These are phyloP conservation scores for Kwoniella sp. DNA, from an alignment of 768 basidiomycete species.

Conservation along the genomic window DNA sequence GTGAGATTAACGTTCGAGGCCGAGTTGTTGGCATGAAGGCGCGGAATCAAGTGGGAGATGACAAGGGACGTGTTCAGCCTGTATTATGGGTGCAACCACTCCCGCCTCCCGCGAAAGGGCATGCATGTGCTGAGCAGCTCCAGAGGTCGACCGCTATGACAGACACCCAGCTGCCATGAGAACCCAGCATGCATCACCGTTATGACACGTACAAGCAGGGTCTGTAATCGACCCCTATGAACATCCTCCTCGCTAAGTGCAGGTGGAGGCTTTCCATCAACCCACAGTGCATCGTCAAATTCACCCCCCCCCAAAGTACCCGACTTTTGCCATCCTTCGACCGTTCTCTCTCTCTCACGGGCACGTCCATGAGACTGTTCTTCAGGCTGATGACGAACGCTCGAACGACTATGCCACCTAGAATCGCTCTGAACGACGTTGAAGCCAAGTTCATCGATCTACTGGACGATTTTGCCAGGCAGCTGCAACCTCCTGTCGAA, in stretches of 20 bases:
- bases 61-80: no score
- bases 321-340: neutral
- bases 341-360: neutral
- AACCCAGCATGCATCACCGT: no score
- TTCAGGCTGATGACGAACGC: neutral
- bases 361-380: conserved; percentile 15
- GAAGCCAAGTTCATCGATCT: conserved; percentile 70
- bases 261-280: neutral
- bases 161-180: no score
- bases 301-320: neutral
- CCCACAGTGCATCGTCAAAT: neutral
- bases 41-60: no score
- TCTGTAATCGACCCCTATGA: neutral
- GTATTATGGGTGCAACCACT: no score
- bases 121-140: no score
- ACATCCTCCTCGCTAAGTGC: neutral
- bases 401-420: conserved; percentile 11
- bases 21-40: no score
- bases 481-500: conserved; percentile 57
- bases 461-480: conserved; percentile 69
- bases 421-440: conserved; percentile 60
- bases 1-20: no score
- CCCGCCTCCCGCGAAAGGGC: no score
- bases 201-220: neutral
- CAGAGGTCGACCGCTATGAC: no score